Base-by-base conservation (phyloP, 2,329 filamentous ascomycete genomes). In the Chaetomiaceae sp. region DNA sequence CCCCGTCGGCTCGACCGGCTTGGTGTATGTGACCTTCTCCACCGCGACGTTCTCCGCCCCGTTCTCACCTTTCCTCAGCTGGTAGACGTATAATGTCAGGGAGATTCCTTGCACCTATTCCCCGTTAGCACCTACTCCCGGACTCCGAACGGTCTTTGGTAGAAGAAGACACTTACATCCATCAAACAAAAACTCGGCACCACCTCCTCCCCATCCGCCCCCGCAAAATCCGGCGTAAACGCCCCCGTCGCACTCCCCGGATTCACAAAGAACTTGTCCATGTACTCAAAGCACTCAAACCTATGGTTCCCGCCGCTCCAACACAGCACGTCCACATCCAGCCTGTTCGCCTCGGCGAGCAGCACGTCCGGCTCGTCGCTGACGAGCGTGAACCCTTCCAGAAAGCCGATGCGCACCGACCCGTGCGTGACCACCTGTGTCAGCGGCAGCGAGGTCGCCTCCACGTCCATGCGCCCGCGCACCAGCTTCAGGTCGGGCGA, bases 101-200 rank as follows among this genome's bases (percentile, higher is more conserved):
- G 95, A 95, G 68, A 96, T 95, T 29, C 92, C 92, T 81, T 97
- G 92, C 33, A 95, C 89, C 90, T 95, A 63, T 57, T 62, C n/a
- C 36, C 23, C 17, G 47, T 57, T 22, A 58, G 50, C 23, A 4
- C 20, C 14, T 11, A 20, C 23, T 22, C 17, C 19, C 33, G 19
- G 8, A n/a, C 31, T n/a, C 11, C 8, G 14, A 20, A 17, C 9
- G 7, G 11, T 17, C 33, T 42, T 17, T 37, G 23, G 52, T 17
- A 12, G 5, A 51, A 44, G 14, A 6, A 6, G n/a, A 8, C 42
- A 86, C 90, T 76, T 71, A 96, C 91, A 80, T 97, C 92, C 92
- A 97, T 96, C 70, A 97, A 74, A 67, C 94, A 96, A 72, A 97
- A 96, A 69, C 91, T 96, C 23, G 92, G 92, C 53, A 85, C 85